phyloP scores from a whole-genome alignment of 2,329 filamentous ascomycete genomes.

The Trichoderma simmonsii region DNA sequence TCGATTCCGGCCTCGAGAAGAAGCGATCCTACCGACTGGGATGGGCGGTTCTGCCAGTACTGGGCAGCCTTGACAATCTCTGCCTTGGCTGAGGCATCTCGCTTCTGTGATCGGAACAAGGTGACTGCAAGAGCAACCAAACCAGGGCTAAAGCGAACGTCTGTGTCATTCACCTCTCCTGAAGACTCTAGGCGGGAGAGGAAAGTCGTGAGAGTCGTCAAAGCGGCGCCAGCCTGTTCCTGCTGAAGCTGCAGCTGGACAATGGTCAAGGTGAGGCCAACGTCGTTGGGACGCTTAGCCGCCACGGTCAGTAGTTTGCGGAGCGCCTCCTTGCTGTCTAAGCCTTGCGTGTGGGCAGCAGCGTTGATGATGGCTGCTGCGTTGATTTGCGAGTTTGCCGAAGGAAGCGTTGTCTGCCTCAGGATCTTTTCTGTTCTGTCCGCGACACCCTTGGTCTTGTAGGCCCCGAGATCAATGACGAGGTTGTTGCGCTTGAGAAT shows the following conservation, averaged over 20 bases:
- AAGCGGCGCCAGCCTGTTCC: slow-evolving; percentile 69
- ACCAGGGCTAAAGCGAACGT: slow-evolving; percentile 79
- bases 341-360: slow-evolving; percentile 66
- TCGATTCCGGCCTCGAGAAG: slow-evolving; percentile 79
- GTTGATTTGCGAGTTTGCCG: slow-evolving; percentile 34
- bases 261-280: slow-evolving; percentile 76
- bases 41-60: slow-evolving; percentile 69
- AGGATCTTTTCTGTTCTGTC: slow-evolving; percentile 45
- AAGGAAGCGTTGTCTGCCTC: slow-evolving; percentile 27
- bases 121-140: slow-evolving; percentile 76
- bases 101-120: slow-evolving; percentile 73
- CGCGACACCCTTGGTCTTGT: slow-evolving; percentile 64
- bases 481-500: slow-evolving; percentile 59
- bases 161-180: slow-evolving; percentile 52
- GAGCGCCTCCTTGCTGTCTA: slow-evolving; percentile 63
- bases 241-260: slow-evolving; percentile 76
- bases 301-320: slow-evolving; percentile 67
- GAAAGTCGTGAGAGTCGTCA: slow-evolving; percentile 72
- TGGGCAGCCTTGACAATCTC: slow-evolving; percentile 76
- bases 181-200: slow-evolving; percentile 68
- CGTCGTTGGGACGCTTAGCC: slow-evolving; percentile 71
- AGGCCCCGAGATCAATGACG: slow-evolving; percentile 61
- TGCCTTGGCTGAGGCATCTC: slow-evolving; percentile 65
- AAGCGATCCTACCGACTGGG: slow-evolving; percentile 54
- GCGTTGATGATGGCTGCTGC: slow-evolving; percentile 57